Evolutionary conservation across 169 alveolate species (phyloP).

Genomic region (Ichthyophthirius multifiliis): DNA sequence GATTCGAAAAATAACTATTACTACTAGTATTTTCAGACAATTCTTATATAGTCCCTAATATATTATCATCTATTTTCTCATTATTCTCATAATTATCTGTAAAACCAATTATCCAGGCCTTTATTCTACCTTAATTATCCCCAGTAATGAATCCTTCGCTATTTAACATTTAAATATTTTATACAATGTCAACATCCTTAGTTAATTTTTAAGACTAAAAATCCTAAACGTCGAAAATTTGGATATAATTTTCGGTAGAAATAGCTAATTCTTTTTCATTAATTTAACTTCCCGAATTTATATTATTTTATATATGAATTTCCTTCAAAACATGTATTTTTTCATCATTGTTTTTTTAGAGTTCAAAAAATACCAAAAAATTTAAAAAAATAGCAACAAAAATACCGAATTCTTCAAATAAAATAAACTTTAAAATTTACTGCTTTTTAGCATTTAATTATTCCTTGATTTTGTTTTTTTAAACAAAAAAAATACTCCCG

Average conservation of each 20-base stretch:
- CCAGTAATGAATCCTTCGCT: background rate
- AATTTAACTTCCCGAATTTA: background rate
- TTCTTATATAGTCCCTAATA: no score
- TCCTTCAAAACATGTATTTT: background rate
- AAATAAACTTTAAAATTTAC: background rate
- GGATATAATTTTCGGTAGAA: background rate
- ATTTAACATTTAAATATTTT: background rate
- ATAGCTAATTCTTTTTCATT: background rate
- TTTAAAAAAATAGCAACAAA: background rate
- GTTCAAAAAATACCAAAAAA: background rate
- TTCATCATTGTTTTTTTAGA: background rate
- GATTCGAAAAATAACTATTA: no score
- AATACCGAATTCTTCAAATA: background rate
- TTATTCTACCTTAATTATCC: background rate
- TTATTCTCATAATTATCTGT: no score
- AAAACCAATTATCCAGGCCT: background rate
- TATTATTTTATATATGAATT: background rate
- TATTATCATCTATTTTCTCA: no score
- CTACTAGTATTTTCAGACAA: no score
- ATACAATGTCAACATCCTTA: background rate
- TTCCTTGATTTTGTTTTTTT: background rate
- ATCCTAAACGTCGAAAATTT: background rate
- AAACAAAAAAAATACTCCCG: background rate
- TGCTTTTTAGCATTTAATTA: background rate
- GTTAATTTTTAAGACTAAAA: background rate